Percentiles rank a stretch among this genome's conserved stretches.
These are phyloP conservation scores for Solanum peruvianum DNA, from an alignment of 257 asterid genomes.

Conservation along the genomic window DNA sequence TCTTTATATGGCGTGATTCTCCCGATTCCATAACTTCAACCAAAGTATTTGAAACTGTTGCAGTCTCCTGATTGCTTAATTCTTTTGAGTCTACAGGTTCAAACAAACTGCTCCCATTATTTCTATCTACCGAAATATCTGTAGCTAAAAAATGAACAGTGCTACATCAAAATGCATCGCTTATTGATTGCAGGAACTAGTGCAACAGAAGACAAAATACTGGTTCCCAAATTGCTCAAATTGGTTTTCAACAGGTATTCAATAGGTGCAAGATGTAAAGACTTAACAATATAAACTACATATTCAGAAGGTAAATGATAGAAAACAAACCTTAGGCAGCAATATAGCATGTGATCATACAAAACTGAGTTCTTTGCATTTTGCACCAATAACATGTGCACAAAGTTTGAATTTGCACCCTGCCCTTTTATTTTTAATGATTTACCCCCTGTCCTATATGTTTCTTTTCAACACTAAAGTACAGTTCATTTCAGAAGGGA, in stretches of 20 bases:
- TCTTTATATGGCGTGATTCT: constrained; percentile 11
- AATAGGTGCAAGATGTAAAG: not conserved
- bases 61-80: not conserved
- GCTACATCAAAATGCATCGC: not conserved
- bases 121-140: constrained; percentile 8
- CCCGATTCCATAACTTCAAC: constrained; percentile 16
- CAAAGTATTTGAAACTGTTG: not conserved
- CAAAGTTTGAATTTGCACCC: not conserved
- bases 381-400: not conserved
- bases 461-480: not conserved
- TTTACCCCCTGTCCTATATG: not conserved
- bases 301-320: not conserved
- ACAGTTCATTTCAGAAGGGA: not conserved
- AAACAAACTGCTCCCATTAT: not conserved
- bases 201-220: not conserved
- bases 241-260: not conserved
- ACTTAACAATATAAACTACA: not conserved
- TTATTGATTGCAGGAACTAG: not conserved
- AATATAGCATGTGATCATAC: not conserved
- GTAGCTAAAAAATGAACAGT: not conserved
- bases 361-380: not conserved
- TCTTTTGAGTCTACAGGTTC: constrained; percentile 9
- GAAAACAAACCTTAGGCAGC: not conserved
- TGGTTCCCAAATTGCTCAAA: not conserved
- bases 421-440: not conserved